Evolutionary conservation across 2,329 filamentous ascomycete genomes (phyloP).

Genomic region (Paecilomyces sp.): DNA sequence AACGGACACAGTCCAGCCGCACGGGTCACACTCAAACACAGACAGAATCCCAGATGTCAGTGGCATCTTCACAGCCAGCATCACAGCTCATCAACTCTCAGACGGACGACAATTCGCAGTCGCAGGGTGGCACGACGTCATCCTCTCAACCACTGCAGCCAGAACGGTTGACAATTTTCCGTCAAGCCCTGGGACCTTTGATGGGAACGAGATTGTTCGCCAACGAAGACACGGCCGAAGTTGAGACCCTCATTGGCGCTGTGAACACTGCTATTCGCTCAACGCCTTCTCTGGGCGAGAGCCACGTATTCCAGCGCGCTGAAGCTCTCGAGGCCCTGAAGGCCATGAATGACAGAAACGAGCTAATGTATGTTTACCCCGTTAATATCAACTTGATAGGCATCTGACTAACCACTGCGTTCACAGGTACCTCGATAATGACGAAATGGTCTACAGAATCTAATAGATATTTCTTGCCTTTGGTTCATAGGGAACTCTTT

Average conservation of each 20-base stretch:
- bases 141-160: constrained; percentile 35
- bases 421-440: constrained; percentile 39
- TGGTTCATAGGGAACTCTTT: background rate
- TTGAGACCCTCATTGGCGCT: constrained; percentile 66
- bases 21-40: constrained; percentile 35
- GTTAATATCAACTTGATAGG: constrained; percentile 36
- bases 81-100: constrained; percentile 61
- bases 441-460: constrained; percentile 64
- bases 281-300: constrained; percentile 38
- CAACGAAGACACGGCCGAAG: constrained; percentile 67
- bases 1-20: constrained; percentile 28
- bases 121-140: constrained; percentile 39
- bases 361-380: constrained; percentile 74
- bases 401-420: constrained; percentile 8
- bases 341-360: constrained; percentile 73
- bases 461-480: constrained; percentile 27
- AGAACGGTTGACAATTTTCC: constrained; percentile 66
- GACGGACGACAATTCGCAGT: constrained; percentile 42
- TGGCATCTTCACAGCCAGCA: constrained; percentile 71
- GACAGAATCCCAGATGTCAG: constrained; percentile 53
- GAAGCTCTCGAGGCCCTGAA: constrained; percentile 74
- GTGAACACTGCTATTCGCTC: constrained; percentile 65
- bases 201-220: constrained; percentile 78
- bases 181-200: constrained; percentile 71
- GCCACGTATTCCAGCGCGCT: constrained; percentile 54